Conservation (phyloP, 2,329 filamentous ascomycete species). For the Hypoxylon sp. region DNA sequence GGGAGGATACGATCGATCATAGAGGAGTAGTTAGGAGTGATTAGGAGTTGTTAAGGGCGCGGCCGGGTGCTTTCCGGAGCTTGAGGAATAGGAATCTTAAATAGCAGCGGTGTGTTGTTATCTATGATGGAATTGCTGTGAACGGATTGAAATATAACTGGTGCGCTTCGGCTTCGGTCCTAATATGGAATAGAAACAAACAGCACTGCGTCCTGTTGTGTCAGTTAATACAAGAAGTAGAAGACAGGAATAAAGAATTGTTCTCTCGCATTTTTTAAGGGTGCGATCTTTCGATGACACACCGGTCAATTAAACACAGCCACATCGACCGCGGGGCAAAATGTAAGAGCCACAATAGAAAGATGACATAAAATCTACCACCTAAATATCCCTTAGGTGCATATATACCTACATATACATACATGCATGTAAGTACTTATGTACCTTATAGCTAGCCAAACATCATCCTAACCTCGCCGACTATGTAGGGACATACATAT, state of each 20-base stretch:
- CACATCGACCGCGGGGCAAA: conserved; percentile 20
- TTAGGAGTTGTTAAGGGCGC: neutral
- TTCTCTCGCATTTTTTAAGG: neutral
- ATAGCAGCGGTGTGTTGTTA: neutral
- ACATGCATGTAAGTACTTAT: neutral
- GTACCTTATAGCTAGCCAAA: too few relatives aligned
- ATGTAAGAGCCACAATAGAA: conserved; percentile 4
- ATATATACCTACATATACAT: neutral
- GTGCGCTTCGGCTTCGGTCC: neutral
- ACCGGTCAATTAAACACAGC: conserved; percentile 9
- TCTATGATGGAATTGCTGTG: neutral
- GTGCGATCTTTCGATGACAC: conserved; percentile 13
- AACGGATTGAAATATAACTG: neutral
- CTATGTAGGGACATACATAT: too few relatives aligned
- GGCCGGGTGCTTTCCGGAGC: neutral
- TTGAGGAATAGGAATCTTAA: neutral
- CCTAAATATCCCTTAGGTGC: too few relatives aligned
- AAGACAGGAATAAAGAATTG: neutral
- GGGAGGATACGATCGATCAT: conserved; percentile 31
- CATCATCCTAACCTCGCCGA: too few relatives aligned
- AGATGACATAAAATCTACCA: conserved; percentile 4
- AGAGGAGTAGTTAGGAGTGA: neutral
- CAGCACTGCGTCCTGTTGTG: neutral
- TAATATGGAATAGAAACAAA: neutral
- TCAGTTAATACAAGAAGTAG: neutral